Conservation (phyloP, 1,139 yeast species). For the Magnusiomyces ingens region DNA sequence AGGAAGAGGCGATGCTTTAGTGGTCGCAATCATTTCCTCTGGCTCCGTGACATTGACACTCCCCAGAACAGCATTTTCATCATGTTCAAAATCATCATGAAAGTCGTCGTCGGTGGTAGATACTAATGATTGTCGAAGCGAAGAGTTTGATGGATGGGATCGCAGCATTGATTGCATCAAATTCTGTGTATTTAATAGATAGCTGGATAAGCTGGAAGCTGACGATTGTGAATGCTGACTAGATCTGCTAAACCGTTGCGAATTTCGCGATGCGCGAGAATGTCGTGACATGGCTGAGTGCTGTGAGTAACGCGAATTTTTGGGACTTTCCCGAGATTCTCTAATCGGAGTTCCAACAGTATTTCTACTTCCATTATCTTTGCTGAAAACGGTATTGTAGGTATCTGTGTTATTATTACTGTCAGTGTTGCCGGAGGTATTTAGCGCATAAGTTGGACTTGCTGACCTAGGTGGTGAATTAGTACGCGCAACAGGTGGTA, state of each 20-base stretch:
- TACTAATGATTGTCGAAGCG: neutral
- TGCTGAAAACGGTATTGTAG: neutral
- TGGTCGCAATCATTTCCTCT: neutral
- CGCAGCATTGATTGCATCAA: neutral
- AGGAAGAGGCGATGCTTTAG: neutral
- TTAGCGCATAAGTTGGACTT: neutral
- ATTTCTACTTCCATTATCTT: neutral
- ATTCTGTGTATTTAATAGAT: neutral
- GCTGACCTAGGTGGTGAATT: neutral
- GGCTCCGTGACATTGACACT: neutral
- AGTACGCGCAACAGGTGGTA: neutral
- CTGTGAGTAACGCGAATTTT: neutral
- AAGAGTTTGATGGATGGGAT: neutral
- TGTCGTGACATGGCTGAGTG: neutral
- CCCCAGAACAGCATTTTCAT: neutral
- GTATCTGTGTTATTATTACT: neutral
- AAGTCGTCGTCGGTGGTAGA: neutral
- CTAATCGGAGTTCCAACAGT: neutral
- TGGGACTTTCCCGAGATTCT: neutral
- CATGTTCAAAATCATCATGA: neutral
- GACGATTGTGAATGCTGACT: neutral
- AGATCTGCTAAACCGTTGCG: neutral
- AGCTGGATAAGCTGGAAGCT: neutral
- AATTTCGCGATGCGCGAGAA: neutral
- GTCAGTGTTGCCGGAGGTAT: neutral